phyloP scores from a whole-genome alignment of 2,329 filamentous ascomycete genomes.

The Neopestalotiopsis sp. region DNA sequence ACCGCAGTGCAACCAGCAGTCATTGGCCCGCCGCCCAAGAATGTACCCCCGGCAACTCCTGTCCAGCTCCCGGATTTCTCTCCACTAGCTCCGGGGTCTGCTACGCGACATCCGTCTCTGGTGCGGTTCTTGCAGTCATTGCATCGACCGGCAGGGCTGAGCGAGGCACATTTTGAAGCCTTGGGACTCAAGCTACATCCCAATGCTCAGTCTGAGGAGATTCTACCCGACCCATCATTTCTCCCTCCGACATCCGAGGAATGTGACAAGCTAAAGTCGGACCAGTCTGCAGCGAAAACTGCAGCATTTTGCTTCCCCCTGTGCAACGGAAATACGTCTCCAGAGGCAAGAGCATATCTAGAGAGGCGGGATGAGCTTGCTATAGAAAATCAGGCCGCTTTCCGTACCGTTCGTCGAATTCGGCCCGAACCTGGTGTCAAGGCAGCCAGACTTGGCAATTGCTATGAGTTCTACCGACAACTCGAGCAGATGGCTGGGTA shows the following conservation, averaged over 20 bases:
- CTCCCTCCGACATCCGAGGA: constrained; percentile 56
- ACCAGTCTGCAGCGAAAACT: constrained; percentile 53
- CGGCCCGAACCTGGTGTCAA: constrained; percentile 57
- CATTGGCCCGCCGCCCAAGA: constrained; percentile 43
- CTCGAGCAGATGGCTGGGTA: constrained; percentile 63
- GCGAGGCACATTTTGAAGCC: constrained; percentile 57
- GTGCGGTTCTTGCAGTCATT: constrained; percentile 58
- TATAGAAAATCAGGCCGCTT: constrained; percentile 61
- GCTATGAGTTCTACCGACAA: constrained; percentile 70
- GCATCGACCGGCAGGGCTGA: constrained; percentile 56
- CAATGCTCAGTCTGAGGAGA: constrained; percentile 50
- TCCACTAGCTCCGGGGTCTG: constrained; percentile 33
- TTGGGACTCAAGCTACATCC: constrained; percentile 61
- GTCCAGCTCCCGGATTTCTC: constrained; percentile 53
- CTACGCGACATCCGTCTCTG: constrained; percentile 41
- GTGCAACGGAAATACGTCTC: constrained; percentile 58
- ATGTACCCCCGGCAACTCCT: constrained; percentile 62
- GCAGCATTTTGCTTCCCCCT: constrained; percentile 53
- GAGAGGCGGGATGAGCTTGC: constrained; percentile 64
- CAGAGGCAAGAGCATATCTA: constrained; percentile 61
- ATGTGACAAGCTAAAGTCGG: constrained; percentile 55
- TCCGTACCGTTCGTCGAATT: constrained; percentile 65
- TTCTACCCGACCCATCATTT: constrained; percentile 59
- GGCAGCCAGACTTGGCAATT: constrained; percentile 62
- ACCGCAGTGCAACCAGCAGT: constrained; percentile 30